Percentiles rank a stretch among this genome's conserved stretches.
Evolutionary conservation across 805 yeast species (phyloP).

Genomic region (Torulaspora quercuum): DNA sequence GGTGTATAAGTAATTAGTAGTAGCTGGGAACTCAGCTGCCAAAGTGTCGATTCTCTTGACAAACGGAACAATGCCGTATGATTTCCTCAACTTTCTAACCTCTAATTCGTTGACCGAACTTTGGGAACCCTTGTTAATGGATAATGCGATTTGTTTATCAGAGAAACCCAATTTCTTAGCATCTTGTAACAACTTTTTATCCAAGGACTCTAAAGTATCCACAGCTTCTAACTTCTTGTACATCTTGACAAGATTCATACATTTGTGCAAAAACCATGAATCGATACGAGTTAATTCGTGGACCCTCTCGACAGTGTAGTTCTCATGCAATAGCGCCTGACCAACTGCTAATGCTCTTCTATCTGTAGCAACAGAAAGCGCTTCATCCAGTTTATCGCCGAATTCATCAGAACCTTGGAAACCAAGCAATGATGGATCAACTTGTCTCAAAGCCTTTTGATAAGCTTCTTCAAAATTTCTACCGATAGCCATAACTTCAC

Average conservation of each 20-base stretch:
- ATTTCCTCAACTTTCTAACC: constrained; percentile 78
- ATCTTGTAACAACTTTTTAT: constrained; percentile 63
- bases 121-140: constrained; percentile 51
- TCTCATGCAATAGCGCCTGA: constrained; percentile 89
- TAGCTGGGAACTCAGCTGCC: constrained; percentile 98
- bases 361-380: constrained; percentile 83
- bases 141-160: constrained; percentile 84
- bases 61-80: constrained; percentile 78
- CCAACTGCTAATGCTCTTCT: constrained; percentile 98
- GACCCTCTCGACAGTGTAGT: constrained; percentile 85
- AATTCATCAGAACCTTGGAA: constrained; percentile 80
- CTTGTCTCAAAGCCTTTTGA: constrained; percentile 96
- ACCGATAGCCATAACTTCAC: constrained; percentile 99
- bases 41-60: constrained; percentile 96
- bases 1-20: constrained; percentile 91
- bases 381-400: constrained; percentile 71
- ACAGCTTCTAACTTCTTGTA: constrained; percentile 72
- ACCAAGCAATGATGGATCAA: constrained; percentile 86
- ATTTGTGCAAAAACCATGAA: constrained; percentile 91
- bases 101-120: constrained; percentile 56
- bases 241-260: constrained; percentile 88
- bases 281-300: constrained; percentile 92
- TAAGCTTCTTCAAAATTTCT: constrained; percentile 95
- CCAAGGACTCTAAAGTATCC: constrained; percentile 56
- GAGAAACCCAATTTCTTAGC: constrained; percentile 95